phyloP scores from a whole-genome alignment of 805 yeast species.

The Yamadazyma laniorum region DNA sequence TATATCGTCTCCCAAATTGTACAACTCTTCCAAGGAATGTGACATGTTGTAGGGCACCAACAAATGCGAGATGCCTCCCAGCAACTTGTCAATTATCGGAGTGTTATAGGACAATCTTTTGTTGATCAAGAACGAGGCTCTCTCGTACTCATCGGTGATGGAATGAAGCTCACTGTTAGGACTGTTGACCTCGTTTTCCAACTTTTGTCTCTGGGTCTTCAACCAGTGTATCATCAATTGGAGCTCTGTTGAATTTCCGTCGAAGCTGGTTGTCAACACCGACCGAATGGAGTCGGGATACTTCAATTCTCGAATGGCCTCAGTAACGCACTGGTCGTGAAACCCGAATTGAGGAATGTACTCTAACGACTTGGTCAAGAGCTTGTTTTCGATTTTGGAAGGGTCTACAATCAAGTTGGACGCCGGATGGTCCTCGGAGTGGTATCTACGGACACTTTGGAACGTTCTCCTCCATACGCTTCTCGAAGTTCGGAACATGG shows the following conservation, averaged over 20 bases:
- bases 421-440: conserved; percentile 35
- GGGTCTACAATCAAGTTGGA: conserved; percentile 33
- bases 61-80: conserved; percentile 58
- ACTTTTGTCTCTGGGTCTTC: conserved; percentile 40
- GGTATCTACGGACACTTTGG: conserved; percentile 20
- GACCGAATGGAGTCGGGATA: conserved; percentile 52
- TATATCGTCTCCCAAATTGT: conserved; percentile 77
- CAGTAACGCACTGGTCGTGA: conserved; percentile 43
- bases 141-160: conserved; percentile 38
- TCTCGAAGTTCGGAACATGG: conserved; percentile 3
- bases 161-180: conserved; percentile 23
- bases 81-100: conserved; percentile 44
- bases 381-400: conserved; percentile 37
- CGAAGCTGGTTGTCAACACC: conserved; percentile 32
- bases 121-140: conserved; percentile 44
- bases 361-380: conserved; percentile 37
- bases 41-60: conserved; percentile 61
- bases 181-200: conserved; percentile 22
- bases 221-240: conserved; percentile 54
- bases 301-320: conserved; percentile 47
- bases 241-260: conserved; percentile 52
- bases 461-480: conserved; percentile 1
- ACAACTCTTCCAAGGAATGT: conserved; percentile 63
- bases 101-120: conserved; percentile 52
- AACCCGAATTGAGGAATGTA: conserved; percentile 56